Conservation (phyloP, 495 filamentous ascomycete species). For the Hypoxylon lienhwacheense region DNA sequence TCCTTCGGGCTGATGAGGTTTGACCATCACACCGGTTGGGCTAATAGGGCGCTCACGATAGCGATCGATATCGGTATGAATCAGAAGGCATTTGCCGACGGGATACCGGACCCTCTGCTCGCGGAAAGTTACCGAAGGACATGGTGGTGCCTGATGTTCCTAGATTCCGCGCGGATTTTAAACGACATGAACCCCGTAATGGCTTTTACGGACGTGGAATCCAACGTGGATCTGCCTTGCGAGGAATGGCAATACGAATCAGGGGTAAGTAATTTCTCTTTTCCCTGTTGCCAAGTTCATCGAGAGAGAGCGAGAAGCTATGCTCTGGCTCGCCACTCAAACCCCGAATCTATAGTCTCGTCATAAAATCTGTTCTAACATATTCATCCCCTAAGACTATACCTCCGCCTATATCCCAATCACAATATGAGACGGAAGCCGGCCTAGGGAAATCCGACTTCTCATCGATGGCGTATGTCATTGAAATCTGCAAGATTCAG, state of each 20-base stretch:
- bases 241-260: constrained; percentile 62
- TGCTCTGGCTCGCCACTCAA: not conserved
- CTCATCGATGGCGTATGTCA: constrained; percentile 65
- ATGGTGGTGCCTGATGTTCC: constrained; percentile 74
- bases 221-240: constrained; percentile 62
- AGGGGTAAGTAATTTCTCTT: constrained; percentile 47
- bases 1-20: constrained; percentile 66
- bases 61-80: constrained; percentile 70
- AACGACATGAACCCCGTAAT: constrained; percentile 31
- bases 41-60: constrained; percentile 60
- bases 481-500: constrained; percentile 57
- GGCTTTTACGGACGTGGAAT: constrained; percentile 41
- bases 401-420: constrained; percentile 53
- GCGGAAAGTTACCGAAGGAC: constrained; percentile 72
- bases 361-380: constrained; percentile 9
- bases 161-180: constrained; percentile 55
- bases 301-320: not conserved
- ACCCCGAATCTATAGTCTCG: not conserved
- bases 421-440: constrained; percentile 62
- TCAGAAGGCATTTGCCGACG: constrained; percentile 51
- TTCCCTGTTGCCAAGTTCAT: not conserved
- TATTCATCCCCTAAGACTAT: constrained; percentile 51
- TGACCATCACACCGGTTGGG: constrained; percentile 55
- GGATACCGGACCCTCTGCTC: constrained; percentile 55
- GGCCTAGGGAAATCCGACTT: constrained; percentile 51